A percentile compares a stretch with the other conserved stretches of the same genome.
Conservation (phyloP, 805 yeast genomes). For the Kodamaea leandrae region DNA sequence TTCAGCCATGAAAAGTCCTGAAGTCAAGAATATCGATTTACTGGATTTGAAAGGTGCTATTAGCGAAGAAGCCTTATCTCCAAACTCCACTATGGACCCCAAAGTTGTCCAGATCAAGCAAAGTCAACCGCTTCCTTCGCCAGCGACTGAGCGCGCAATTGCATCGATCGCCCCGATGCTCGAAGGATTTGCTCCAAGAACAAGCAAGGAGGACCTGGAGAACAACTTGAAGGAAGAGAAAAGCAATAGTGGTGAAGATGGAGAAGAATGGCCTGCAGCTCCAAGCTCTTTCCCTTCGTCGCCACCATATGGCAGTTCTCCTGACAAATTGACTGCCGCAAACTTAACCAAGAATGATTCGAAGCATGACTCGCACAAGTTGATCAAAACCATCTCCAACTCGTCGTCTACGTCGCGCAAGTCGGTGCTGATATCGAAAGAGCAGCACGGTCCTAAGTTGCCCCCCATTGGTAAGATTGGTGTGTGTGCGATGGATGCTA, state of each 20-base stretch:
- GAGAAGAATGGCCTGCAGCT: not conserved
- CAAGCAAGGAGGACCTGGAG: slow-evolving; percentile 40
- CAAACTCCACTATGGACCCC: not conserved
- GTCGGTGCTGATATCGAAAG: slow-evolving; percentile 34
- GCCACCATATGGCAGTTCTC: not conserved
- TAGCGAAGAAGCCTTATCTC: not conserved
- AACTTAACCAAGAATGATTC: slow-evolving; percentile 13
- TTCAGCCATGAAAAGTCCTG: not conserved
- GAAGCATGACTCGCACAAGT: slow-evolving; percentile 18
- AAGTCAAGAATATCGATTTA: not conserved
- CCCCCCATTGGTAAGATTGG: slow-evolving; percentile 91
- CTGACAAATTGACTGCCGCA: slow-evolving; percentile 18
- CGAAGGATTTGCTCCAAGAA: slow-evolving; percentile 70
- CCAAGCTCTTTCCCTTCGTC: not conserved
- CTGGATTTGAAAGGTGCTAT: not conserved
- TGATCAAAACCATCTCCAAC: slow-evolving; percentile 38
- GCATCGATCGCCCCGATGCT: slow-evolving; percentile 79
- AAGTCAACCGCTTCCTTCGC: slow-evolving; percentile 19
- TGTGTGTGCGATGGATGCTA: slow-evolving; percentile 98
- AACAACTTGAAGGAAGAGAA: slow-evolving; percentile 1
- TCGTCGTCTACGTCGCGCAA: slow-evolving; percentile 31
- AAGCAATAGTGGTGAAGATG: not conserved
- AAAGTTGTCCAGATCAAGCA: not conserved
- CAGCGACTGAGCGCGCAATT: slow-evolving; percentile 56
- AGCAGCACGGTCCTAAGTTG: slow-evolving; percentile 46